Conservation (phyloP, 1,284 basidiomycete genomes). For the Sanguinoderma infundibulare region DNA sequence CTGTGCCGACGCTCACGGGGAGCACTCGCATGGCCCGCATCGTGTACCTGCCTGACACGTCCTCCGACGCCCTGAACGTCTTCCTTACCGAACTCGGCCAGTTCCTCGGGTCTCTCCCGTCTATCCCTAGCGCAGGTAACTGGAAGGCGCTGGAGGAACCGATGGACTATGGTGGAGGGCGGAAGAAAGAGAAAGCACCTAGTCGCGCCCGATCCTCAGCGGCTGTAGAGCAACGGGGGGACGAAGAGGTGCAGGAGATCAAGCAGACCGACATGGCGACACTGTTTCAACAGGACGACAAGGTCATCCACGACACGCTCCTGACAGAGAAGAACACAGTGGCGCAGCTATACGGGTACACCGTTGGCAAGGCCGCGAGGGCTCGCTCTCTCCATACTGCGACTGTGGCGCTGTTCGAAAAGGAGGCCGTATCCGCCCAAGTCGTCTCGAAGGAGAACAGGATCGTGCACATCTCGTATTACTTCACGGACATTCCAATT, state of each 20-base stretch:
- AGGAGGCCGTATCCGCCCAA: slow-evolving; percentile 38
- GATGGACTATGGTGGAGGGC: slow-evolving; percentile 54
- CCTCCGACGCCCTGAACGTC: slow-evolving; percentile 52
- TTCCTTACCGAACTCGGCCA: slow-evolving; percentile 59
- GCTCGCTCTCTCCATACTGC: slow-evolving; percentile 67
- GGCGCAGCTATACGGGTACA: slow-evolving; percentile 71
- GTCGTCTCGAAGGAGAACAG: slow-evolving; percentile 57
- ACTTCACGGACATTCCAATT: slow-evolving; percentile 63
- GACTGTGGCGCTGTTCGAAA: slow-evolving; percentile 52
- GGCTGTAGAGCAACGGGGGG: slow-evolving; percentile 46
- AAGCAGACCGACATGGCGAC: slow-evolving; percentile 43
- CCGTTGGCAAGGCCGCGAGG: slow-evolving; percentile 64
- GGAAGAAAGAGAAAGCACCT: slow-evolving; percentile 34
- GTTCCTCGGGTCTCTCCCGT: slow-evolving; percentile 36
- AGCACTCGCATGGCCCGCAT: slow-evolving; percentile 58
- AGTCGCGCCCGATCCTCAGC: slow-evolving; percentile 27
- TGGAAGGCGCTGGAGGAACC: slow-evolving; percentile 54
- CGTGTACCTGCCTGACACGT: slow-evolving; percentile 59
- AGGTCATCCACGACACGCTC: slow-evolving; percentile 60
- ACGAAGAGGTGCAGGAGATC: slow-evolving; percentile 42
- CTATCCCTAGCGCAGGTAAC: slow-evolving; percentile 24
- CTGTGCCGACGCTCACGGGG: slow-evolving; percentile 57
- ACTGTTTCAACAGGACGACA: slow-evolving; percentile 55
- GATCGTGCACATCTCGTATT: slow-evolving; percentile 61
- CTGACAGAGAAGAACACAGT: slow-evolving; percentile 67